Evolutionary conservation across 2,329 filamentous ascomycete genomes (phyloP), one percentile per base, ranked within the genome.

Genomic region (Aspergillus aculeatinus): DNA sequence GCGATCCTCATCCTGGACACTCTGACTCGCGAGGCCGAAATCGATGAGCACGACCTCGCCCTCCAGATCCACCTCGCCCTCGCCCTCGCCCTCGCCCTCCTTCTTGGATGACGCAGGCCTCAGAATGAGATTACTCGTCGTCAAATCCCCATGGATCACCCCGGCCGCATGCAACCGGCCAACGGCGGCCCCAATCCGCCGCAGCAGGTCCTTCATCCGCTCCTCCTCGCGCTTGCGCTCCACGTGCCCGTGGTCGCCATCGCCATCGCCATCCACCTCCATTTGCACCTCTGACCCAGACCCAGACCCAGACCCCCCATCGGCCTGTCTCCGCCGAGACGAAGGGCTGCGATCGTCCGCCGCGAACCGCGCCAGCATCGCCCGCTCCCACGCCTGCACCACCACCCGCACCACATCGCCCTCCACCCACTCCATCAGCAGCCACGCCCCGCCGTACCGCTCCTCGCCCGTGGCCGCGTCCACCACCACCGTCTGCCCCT

Each of bases 121-220:
- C 61, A 98, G 74, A 89, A 99, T 97, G 79, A 99, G 83, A 77
- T 99, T 99, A 78, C 93, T 97, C 64, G 93, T 99, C 62, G 95
- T 99, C 78, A 99, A 78, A 79, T 99, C 95, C 47, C 95, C 95
- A 79, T 99, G 95, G 60, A 96, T 87, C 58, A 98, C 85, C 16
- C 94, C 94, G n/a, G 87, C 83, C 57, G 83, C 84, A 80, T 99
- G 95, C 81, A 99, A 80, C 57, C 76, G 83, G 7, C 90, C 92
- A 16, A 96, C 85, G 2, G 88, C 87, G 5, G 74, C 71, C 1
- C 91, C 93, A 61, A 96, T 87, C 64, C 85, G 82, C 51, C 81
- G 78, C 85, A 96, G 87, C 62, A 96, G 77, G 12, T 73, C 80
- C 50, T 83, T 79, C 16, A 92, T 76, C 35, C 80, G 80, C 39